Base-by-base conservation (phyloP, 352 stramenopile genomes). In the Globisporangium carolinianum region DNA sequence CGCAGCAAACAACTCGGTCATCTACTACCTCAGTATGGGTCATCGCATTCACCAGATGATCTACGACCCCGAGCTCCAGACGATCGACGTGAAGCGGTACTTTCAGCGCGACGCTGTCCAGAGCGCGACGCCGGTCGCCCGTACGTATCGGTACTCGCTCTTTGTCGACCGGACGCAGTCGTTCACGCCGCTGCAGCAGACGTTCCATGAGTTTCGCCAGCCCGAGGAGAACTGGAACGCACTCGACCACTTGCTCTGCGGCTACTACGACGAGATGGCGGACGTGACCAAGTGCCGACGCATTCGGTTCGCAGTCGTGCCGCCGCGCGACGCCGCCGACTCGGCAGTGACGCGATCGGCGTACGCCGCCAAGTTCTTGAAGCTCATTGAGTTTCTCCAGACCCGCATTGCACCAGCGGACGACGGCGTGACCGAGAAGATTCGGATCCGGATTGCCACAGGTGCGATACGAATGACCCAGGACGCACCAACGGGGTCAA, bases 31-130 rank as follows among this genome's bases (percentile, higher is more conserved):
- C 45, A 91, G 79, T 46, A 91, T 91, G 76, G 83, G 79, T 10
- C 81, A 94, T 50, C 77, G 79, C 5, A 89, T 94, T 53, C 81
- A 94, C 58, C 74, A 88, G 57, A 73, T 94, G 8, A 87, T 86
- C 47, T 89, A 91, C 50, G 80, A 94, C 49, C 65, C 76, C 8
- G 72, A 87, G 45, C 68, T 75, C 5, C 79, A 91, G 53, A 85
- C 76, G 1, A 83, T 94, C 47, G 81, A 94, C 55, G 82, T 94
- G 8, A 91, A 91, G 55, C 63, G 76, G 47, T 94, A 86, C 63
- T 68, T 87, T 37, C 73, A 87, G 38, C 79, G 76, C 24, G 24
- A 24, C 1, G 58, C 57, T 4, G 76, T 55, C 37, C 57, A 71
- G 15, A 48, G 55, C 15, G 42, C 65, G 15, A 61, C 63, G 35